Conservation (phyloP, 106 monocot species). For the Dendrobium chrysotoxum region DNA sequence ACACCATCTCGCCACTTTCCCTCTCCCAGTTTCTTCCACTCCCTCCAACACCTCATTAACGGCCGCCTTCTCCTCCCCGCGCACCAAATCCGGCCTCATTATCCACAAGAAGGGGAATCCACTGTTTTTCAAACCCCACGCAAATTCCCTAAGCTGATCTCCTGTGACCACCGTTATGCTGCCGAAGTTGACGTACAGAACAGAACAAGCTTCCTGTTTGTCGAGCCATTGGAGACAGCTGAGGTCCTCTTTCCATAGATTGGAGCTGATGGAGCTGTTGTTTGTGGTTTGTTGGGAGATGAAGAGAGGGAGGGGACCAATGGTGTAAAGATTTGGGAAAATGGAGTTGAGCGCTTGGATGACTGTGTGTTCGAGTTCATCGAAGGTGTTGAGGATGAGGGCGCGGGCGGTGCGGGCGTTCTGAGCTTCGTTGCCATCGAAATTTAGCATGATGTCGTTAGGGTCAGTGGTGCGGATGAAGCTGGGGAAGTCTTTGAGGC, state of each 20-base stretch:
- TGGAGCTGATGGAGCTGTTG: neutral
- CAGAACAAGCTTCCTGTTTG: neutral
- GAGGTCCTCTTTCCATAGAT: neutral
- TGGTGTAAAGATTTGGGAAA: slow-evolving; percentile 48
- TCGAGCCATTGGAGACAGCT: neutral
- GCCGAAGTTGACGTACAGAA: slow-evolving; percentile 6
- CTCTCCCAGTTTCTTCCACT: slow-evolving; percentile 25
- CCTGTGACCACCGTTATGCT: slow-evolving; percentile 20
- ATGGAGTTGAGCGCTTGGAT: slow-evolving; percentile 25
- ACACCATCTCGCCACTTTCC: slow-evolving; percentile 1
- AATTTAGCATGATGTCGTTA: slow-evolving; percentile 35
- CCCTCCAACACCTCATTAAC: neutral
- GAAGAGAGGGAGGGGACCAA: slow-evolving; percentile 39
- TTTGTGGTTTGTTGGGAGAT: neutral
- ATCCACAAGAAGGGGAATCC: neutral
- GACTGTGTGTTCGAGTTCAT: slow-evolving; percentile 39
- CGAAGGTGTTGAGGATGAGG: slow-evolving; percentile 66
- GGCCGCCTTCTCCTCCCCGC: neutral
- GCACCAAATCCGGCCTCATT: slow-evolving; percentile 1
- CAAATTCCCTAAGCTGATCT: slow-evolving; percentile 15
- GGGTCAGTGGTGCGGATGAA: slow-evolving; percentile 56
- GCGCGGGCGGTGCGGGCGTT: slow-evolving; percentile 33
- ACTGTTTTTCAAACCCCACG: slow-evolving; percentile 2
- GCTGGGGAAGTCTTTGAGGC: slow-evolving; percentile 50
- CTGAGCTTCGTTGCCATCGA: slow-evolving; percentile 42